Base-by-base conservation (phyloP, 192 early-diverging fungal genomes). In the Geosiphon pyriformis region DNA sequence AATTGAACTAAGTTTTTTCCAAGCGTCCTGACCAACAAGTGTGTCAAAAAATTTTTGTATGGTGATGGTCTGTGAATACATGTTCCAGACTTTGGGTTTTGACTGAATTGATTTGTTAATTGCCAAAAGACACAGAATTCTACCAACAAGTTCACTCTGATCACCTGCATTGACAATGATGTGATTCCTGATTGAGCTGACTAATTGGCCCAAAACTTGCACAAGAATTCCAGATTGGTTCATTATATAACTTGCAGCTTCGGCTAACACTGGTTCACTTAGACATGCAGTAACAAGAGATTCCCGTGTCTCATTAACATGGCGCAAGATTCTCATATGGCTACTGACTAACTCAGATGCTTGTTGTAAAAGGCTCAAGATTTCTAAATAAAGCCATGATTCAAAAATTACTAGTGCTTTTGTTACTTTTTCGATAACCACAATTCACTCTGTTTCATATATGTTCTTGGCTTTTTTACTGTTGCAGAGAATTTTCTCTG, bases 151-250 rank as follows among this genome's bases (percentile, higher is more conserved):
- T 20, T 54, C 52, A 54, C 26, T 20, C 6, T 54, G 52, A 54
- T 54, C 52, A 54, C 6, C 52, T 54, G 52, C 52, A 54, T 54
- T 54, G 6, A 54, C 52, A 54, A 54, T 20, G n/a, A n/a, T n/a
- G 20, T 54, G 52, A 26, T 54, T 54, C 20, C 52, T 54, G 52
- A 54, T 54, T 54, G 52, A 54, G 52, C 20, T 54, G 20, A 54
- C 52, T 54, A 54, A 20, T 6, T 54, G 52, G 20, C 20, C 20
- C 52, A 54, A 54, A 54, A n/a, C n/a, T n/a, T n/a, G n/a, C n/a
- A n/a, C n/a, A n/a, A n/a, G n/a, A 12, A 54, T 54, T 26, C 52
- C 52, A 54, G 52, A 20, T 12, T 20, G 20, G 20, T 54, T 54
- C 26, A 54, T 54, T 6, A 20, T 26, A 54, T 54, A 20, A 42